A percentile compares a stretch with the other conserved stretches of the same genome.
Conservation (phyloP, 495 filamentous ascomycete genomes). For the Evernia prunastri region DNA sequence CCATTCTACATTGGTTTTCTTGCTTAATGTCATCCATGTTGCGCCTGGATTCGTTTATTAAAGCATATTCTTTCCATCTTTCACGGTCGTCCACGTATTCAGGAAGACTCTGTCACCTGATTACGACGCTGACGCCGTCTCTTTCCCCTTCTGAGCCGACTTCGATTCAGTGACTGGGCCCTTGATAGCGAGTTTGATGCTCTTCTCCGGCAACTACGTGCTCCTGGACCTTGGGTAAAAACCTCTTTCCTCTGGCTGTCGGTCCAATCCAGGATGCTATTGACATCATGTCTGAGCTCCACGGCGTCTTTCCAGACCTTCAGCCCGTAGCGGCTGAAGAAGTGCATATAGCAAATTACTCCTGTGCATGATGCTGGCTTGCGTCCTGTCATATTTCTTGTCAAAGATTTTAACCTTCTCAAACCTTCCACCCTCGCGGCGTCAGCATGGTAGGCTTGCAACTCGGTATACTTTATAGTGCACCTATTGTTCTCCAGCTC, state of each 20-base stretch:
- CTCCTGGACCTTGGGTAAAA: not conserved
- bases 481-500: too few relatives aligned
- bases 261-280: constrained; percentile 4
- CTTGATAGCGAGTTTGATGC: too few relatives aligned
- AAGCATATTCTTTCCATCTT: not conserved
- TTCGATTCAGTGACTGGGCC: not conserved
- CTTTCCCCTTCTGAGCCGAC: not conserved
- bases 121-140: not conserved
- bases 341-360: constrained; percentile 6
- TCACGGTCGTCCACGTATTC: not conserved
- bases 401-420: too few relatives aligned
- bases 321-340: not conserved
- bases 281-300: not conserved
- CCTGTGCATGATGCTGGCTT: not conserved
- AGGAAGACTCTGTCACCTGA: not conserved
- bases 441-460: too few relatives aligned
- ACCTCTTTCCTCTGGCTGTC: not conserved
- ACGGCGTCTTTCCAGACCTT: not conserved
- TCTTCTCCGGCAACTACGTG: too few relatives aligned
- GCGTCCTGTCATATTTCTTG: too few relatives aligned
- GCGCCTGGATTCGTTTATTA: too few relatives aligned
- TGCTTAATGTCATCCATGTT: not conserved
- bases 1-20: not conserved
- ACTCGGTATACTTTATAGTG: too few relatives aligned
- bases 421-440: too few relatives aligned